Evolutionary conservation across 1,284 basidiomycete species (phyloP).

Genomic region (Apiotrichum siamense): DNA sequence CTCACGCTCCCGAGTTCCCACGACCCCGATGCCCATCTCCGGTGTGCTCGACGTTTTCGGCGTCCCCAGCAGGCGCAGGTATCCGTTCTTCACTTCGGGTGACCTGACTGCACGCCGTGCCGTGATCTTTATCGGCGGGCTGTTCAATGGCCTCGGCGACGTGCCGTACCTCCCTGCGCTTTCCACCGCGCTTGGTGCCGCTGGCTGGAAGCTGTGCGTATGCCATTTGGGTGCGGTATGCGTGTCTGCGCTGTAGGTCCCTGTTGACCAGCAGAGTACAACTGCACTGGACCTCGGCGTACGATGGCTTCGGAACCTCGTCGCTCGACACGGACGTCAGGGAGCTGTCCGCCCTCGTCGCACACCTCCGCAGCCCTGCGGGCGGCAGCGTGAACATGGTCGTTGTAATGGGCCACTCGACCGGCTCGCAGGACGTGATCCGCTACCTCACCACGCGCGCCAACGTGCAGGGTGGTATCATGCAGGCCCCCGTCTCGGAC

Average conservation of each 20-base stretch:
- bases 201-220: constrained; percentile 44
- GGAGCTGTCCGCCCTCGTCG: constrained; percentile 37
- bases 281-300: constrained; percentile 42
- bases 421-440: constrained; percentile 47
- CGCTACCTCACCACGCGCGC: constrained; percentile 32
- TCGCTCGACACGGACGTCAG: constrained; percentile 34
- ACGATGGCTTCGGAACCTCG: constrained; percentile 37
- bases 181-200: constrained; percentile 21
- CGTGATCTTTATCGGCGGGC: constrained; percentile 44
- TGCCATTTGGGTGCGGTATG: too few species aligned
- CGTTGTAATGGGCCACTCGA: constrained; percentile 46
- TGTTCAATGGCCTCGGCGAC: constrained; percentile 39
- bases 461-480: constrained; percentile 41
- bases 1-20: not conserved
- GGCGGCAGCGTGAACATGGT: constrained; percentile 17
- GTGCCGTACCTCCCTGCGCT: constrained; percentile 34
- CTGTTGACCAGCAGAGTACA: constrained; percentile 37
- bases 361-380: constrained; percentile 25
- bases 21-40: not conserved
- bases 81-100: constrained; percentile 40
- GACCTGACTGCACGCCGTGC: constrained; percentile 23
- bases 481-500: constrained; percentile 47
- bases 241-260: too few species aligned
- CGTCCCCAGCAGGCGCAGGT: constrained; percentile 8
- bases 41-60: not conserved